Percentiles rank a stretch among this genome's conserved stretches.
Evolutionary conservation across 495 filamentous ascomycete genomes (phyloP).

Genomic region (Aspergillus saccharolyticus): DNA sequence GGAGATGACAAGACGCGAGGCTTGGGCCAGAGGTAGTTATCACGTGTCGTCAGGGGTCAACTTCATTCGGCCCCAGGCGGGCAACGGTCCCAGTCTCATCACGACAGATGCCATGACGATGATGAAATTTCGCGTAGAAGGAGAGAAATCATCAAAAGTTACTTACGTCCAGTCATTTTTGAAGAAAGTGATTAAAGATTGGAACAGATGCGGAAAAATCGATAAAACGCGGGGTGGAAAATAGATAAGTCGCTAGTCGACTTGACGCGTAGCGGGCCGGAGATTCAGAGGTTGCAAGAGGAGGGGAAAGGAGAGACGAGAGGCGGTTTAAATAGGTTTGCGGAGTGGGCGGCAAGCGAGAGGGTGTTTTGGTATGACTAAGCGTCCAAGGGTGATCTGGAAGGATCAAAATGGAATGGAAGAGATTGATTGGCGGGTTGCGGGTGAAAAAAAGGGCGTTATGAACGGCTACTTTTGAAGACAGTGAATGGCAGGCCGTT

Average conservation of each 20-base stretch:
- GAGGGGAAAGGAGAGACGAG: conserved; percentile 21
- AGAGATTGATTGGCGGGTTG: conserved; percentile 39
- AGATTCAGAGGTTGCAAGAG: conserved; percentile 18
- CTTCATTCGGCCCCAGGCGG: conserved; percentile 2
- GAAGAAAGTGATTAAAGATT: conserved; percentile 3
- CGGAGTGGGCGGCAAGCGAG: conserved; percentile 22
- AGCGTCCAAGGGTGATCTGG: conserved; percentile 15
- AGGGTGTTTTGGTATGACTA: conserved; percentile 31
- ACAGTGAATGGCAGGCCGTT: background rate
- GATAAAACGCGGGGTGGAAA: conserved; percentile 14
- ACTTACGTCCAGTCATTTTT: conserved; percentile 98
- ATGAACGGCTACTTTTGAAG: conserved; percentile 42
- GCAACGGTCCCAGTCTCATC: too few species aligned
- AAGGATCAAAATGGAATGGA: conserved; percentile 24
- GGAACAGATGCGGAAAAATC: conserved; percentile 21
- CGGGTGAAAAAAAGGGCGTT: conserved; percentile 36
- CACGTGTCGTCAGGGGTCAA: conserved; percentile 14
- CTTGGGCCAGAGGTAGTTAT: conserved; percentile 7
- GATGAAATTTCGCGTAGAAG: too few species aligned
- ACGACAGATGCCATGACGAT: too few species aligned
- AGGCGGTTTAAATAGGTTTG: conserved; percentile 35
- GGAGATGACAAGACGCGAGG: background rate
- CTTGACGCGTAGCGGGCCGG: conserved; percentile 18
- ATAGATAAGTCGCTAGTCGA: conserved; percentile 2
- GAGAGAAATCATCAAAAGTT: conserved; percentile 5